Evolutionary conservation across 257 asterid species (phyloP).

Genomic region (Rhazya stricta): DNA sequence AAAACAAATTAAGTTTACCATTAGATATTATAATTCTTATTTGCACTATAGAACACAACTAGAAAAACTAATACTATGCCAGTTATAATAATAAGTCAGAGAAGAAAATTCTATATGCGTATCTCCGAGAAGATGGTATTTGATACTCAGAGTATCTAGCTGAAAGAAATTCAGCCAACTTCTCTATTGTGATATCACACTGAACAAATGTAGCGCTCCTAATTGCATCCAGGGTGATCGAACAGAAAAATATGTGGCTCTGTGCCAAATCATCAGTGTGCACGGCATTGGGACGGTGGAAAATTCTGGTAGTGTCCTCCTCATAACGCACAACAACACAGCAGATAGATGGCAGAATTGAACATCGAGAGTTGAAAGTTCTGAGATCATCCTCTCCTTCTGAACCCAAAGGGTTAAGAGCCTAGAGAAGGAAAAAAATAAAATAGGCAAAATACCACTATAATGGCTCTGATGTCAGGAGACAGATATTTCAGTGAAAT

Average conservation of each 20-base stretch:
- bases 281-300: constrained; percentile 20
- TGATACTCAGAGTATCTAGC: constrained; percentile 3
- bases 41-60: too few relatives aligned
- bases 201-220: constrained; percentile 55
- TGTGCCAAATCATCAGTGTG: constrained; percentile 56
- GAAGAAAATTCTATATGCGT: not conserved
- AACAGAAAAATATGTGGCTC: constrained; percentile 50
- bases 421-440: too few relatives aligned
- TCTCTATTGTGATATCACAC: constrained; percentile 17
- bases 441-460: too few relatives aligned
- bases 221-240: constrained; percentile 39
- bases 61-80: too few relatives aligned
- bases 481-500: too few relatives aligned
- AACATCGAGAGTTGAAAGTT: too few relatives aligned
- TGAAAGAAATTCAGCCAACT: not conserved
- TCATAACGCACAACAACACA: not conserved
- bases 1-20: too few relatives aligned
- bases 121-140: not conserved
- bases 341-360: not conserved
- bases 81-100: too few relatives aligned
- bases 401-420: too few relatives aligned
- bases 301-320: not conserved
- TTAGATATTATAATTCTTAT: too few relatives aligned
- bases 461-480: too few relatives aligned
- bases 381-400: too few relatives aligned